These are phyloP conservation scores for Cercospora zeae-maydis DNA, from an alignment of 2,329 filamentous ascomycete species.

Conservation along the genomic window DNA sequence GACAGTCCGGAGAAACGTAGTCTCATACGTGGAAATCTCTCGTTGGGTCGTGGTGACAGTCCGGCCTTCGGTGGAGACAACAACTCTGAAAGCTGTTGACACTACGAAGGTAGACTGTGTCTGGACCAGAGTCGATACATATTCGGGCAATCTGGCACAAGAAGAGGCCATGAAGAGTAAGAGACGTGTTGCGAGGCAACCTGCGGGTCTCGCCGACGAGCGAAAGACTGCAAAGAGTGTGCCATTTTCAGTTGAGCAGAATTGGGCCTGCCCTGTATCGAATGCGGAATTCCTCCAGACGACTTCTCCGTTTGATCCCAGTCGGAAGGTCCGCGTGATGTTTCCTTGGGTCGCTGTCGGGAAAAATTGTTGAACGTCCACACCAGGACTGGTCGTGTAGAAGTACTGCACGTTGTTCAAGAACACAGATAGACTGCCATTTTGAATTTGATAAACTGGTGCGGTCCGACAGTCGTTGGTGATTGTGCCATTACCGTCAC, in stretches of 20 bases:
- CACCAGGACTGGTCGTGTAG: slow-evolving; percentile 8
- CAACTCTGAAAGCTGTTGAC: neutral
- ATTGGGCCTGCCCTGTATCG: slow-evolving; percentile 6
- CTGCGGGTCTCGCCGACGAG: neutral
- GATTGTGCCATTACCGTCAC: slow-evolving; percentile 26
- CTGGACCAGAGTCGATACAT: slow-evolving; percentile 2
- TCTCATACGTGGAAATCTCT: neutral
- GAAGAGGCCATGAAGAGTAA: slow-evolving; percentile 8
- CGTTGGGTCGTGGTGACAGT: neutral
- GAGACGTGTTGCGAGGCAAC: neutral
- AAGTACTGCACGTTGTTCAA: neutral
- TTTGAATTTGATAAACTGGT: slow-evolving; percentile 9
- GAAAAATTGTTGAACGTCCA: slow-evolving; percentile 2
- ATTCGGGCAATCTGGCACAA: slow-evolving; percentile 3
- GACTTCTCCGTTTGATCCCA: slow-evolving; percentile 1
- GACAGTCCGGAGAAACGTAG: neutral
- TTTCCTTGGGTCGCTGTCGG: neutral
- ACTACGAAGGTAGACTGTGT: neutral
- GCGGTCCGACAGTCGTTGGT: slow-evolving; percentile 16
- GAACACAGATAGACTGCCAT: slow-evolving; percentile 3
- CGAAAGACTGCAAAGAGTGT: slow-evolving; percentile 11
- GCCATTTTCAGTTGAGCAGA: slow-evolving; percentile 8
- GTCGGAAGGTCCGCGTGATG: slow-evolving; percentile 3
- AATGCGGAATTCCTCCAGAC: slow-evolving; percentile 9
- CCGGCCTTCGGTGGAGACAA: neutral